Evolutionary conservation across 768 basidiomycete species (phyloP).

Genomic region (Boletus rubropictus): DNA sequence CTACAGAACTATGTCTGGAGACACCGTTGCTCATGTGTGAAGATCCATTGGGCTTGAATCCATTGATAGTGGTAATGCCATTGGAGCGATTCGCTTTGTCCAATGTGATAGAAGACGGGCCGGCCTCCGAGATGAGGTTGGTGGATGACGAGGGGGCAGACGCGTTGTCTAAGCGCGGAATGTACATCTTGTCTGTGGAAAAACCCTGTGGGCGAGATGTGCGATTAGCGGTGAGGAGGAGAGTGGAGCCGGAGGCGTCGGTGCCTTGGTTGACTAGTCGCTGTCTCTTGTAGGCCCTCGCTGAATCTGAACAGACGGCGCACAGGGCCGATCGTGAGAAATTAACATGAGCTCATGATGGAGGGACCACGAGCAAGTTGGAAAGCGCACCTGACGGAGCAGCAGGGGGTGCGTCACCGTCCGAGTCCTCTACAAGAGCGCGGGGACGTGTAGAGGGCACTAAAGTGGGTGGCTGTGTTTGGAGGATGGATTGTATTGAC

Average conservation of each 20-base stretch:
- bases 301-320: constrained; percentile 33
- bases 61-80: constrained; percentile 40
- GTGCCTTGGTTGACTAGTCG: constrained; percentile 43
- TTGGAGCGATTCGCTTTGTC: constrained; percentile 32
- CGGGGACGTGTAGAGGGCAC: constrained; percentile 62
- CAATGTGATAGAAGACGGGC: constrained; percentile 44
- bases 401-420: constrained; percentile 29
- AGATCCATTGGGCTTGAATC: constrained; percentile 33
- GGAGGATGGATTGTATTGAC: constrained; percentile 21
- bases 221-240: constrained; percentile 19
- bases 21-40: constrained; percentile 45
- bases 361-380: not conserved
- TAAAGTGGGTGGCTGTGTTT: constrained; percentile 32
- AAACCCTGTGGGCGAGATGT: constrained; percentile 24
- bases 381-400: constrained; percentile 21
- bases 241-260: constrained; percentile 31
- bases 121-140: constrained; percentile 41
- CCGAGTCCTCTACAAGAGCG: constrained; percentile 54
- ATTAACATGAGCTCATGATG: not conserved
- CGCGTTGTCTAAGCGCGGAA: constrained; percentile 46
- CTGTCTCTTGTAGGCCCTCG: constrained; percentile 67
- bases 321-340: not conserved
- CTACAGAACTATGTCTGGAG: constrained; percentile 44
- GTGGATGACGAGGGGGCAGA: constrained; percentile 42
- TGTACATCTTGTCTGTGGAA: constrained; percentile 43